Base-by-base conservation (phyloP, 768 basidiomycete genomes). In the Tephrocybe rancida region DNA sequence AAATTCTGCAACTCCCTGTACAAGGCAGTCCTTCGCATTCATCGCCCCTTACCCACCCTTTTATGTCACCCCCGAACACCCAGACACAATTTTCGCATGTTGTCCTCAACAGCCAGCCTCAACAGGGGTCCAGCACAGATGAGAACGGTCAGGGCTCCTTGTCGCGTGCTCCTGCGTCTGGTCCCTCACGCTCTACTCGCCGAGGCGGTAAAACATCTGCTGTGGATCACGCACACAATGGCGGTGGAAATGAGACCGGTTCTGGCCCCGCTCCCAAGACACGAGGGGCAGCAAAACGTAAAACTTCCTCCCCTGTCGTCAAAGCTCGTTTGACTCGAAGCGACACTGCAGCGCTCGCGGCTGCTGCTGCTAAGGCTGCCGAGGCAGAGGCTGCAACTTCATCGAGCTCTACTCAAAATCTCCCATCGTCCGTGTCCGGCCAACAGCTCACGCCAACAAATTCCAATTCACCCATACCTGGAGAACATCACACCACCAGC, bases 41-140 rank as follows among this genome's bases (percentile, higher is more conserved):
- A 13, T 74, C 42, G 59, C 50, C 29, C 25, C 49, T 54, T 37
- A 50, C 51, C 6, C 56, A 61, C 30, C 53, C 61, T 5, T 54
- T n/a, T n/a, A n/a, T 58, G 9, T 62, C 34, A 29, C 39, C 25
- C 27, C 56, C 32, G 42, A 49, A 55, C 38, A 45, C 29, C 48
- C 59, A 55, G 53, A 8, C 39, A 2, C 35, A n/a, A n/a, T n/a
- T n/a, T n/a, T n/a, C n/a, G n/a, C n/a, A n/a, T n/a, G n/a, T n/a
- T n/a, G n/a, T n/a, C n/a, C n/a, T n/a, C n/a, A n/a, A n/a, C n/a
- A n/a, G n/a, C n/a, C n/a, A n/a, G n/a, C n/a, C n/a, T n/a, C n/a
- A n/a, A n/a, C n/a, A n/a, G n/a, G n/a, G n/a, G n/a, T n/a, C n/a
- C n/a, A n/a, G n/a, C n/a, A n/a, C n/a, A n/a, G n/a, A n/a, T n/a